phyloP scores from a whole-genome alignment of 164 flowering plant species.

The Chimonanthus salicifolius region DNA sequence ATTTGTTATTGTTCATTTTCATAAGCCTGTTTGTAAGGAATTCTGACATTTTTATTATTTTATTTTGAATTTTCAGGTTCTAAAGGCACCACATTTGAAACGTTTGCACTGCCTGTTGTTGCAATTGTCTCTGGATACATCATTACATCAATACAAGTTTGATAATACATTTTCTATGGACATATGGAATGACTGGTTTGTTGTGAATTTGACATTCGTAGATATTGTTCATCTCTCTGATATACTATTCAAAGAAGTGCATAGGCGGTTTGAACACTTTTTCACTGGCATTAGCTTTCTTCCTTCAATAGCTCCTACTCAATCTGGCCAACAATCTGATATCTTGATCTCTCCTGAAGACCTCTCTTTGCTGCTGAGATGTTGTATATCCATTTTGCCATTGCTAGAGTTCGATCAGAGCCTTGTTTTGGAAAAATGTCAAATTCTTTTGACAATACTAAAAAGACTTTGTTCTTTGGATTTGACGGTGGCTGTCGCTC shows the following conservation, averaged over 20 bases:
- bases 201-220: slow-evolving; percentile 10
- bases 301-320: slow-evolving; percentile 8
- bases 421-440: slow-evolving; percentile 30
- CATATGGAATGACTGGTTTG: slow-evolving; percentile 4
- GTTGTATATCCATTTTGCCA: slow-evolving; percentile 44
- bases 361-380: slow-evolving; percentile 41
- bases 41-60: not conserved
- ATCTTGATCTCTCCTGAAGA: slow-evolving; percentile 20
- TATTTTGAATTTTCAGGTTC: slow-evolving; percentile 23
- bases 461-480: slow-evolving; percentile 20
- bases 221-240: slow-evolving; percentile 28
- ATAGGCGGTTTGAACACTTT: slow-evolving; percentile 22
- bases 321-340: slow-evolving; percentile 1
- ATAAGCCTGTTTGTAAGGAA: not conserved
- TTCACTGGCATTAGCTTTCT: slow-evolving; percentile 6
- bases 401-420: slow-evolving; percentile 27
- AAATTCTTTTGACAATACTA: slow-evolving; percentile 21
- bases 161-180: slow-evolving; percentile 1
- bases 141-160: slow-evolving; percentile 1
- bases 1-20: not conserved
- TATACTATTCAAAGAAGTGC: slow-evolving; percentile 35
- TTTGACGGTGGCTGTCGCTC: slow-evolving; percentile 11
- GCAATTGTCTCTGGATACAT: slow-evolving; percentile 16
- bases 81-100: slow-evolving; percentile 20
- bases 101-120: slow-evolving; percentile 27